Conservation (phyloP, 2,329 filamentous ascomycete species). For the Aspergillus awamori region DNA sequence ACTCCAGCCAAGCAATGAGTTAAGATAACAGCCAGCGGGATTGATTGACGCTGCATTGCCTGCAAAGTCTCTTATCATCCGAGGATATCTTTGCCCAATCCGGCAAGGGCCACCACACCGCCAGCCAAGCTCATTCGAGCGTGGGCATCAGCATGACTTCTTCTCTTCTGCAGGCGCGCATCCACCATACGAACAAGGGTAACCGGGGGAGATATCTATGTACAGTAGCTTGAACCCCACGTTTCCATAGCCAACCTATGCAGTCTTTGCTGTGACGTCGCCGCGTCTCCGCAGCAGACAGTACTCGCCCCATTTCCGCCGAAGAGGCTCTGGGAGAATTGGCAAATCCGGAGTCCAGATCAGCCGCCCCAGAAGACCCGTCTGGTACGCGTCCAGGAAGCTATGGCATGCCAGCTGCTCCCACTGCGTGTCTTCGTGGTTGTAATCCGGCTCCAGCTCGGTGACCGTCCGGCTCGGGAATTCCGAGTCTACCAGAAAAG, state of each 20-base stretch:
- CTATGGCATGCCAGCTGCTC: constrained; percentile 71
- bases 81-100: constrained; percentile 43
- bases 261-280: no score
- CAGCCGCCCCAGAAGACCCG: constrained; percentile 71
- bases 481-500: constrained; percentile 85
- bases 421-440: constrained; percentile 75
- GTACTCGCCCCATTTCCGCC: constrained; percentile 82
- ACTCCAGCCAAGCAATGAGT: background rate
- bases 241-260: constrained; percentile 1
- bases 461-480: constrained; percentile 66
- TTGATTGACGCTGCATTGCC: no score
- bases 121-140: background rate
- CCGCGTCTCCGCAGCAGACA: constrained; percentile 71
- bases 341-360: constrained; percentile 78
- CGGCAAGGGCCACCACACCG: constrained; percentile 33
- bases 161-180: constrained; percentile 15
- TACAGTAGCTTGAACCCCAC: constrained; percentile 1
- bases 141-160: background rate
- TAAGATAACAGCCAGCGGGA: no score
- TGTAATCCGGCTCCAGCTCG: constrained; percentile 76
- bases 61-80: background rate
- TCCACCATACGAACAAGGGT: constrained; percentile 19
- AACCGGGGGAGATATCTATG: constrained; percentile 11
- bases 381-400: constrained; percentile 80
- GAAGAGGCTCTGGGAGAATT: constrained; percentile 69